A percentile compares a stretch with the other conserved stretches of the same genome.
phyloP scores from a whole-genome alignment of 2,329 filamentous ascomycete genomes.

The Trichoderma cornu-damae region DNA sequence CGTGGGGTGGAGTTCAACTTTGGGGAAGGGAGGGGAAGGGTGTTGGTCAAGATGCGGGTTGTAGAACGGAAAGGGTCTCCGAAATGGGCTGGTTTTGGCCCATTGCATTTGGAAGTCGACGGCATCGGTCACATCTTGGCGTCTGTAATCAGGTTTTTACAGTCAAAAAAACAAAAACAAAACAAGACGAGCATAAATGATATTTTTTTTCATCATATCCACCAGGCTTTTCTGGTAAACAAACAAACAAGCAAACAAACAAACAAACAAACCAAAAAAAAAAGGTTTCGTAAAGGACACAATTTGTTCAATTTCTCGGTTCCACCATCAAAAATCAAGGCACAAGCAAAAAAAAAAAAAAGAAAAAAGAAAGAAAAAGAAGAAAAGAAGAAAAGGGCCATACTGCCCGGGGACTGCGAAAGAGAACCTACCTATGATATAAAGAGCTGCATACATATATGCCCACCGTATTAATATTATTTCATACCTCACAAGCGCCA shows the following conservation, averaged over 20 bases:
- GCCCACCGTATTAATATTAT: not conserved
- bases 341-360: not conserved
- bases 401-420: not conserved
- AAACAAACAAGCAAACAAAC: too few species aligned
- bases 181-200: slow-evolving; percentile 42
- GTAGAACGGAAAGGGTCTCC: slow-evolving; percentile 44
- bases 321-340: not conserved
- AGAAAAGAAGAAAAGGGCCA: not conserved
- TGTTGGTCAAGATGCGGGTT: slow-evolving; percentile 31
- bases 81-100: slow-evolving; percentile 55
- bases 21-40: too few species aligned
- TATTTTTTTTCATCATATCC: slow-evolving; percentile 26
- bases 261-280: too few species aligned
- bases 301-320: not conserved
- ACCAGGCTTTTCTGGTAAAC: slow-evolving; percentile 25
- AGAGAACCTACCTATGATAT: not conserved
- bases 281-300: slow-evolving; percentile 30
- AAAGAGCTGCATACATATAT: not conserved
- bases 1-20: slow-evolving; percentile 18
- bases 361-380: not conserved
- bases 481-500: not conserved
- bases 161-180: slow-evolving; percentile 53
- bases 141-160: slow-evolving; percentile 62
- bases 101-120: slow-evolving; percentile 62
- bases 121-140: slow-evolving; percentile 61